Evolutionary conservation across 116 monocot genomes (phyloP).

Genomic region (Dioscorea cayenensis): DNA sequence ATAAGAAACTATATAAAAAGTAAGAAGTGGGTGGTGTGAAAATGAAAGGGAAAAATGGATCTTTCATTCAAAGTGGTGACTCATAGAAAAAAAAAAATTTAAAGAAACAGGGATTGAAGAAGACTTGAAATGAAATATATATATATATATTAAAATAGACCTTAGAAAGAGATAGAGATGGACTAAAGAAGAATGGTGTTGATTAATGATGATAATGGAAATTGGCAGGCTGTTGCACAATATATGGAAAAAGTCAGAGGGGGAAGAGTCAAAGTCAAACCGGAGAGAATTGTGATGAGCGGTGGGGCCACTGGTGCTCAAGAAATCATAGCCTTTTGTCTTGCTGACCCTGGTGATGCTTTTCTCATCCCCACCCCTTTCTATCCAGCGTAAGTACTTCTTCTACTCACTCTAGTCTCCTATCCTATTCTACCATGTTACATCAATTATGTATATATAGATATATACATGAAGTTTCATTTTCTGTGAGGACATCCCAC

Average conservation of each 20-base stretch:
- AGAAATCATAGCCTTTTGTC: conserved; percentile 49
- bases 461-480: too few species aligned
- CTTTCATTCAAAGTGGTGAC: too few species aligned
- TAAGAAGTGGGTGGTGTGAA: too few species aligned
- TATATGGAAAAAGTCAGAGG: conserved; percentile 73
- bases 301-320: conserved; percentile 69
- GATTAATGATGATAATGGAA: neutral
- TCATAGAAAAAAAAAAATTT: too few species aligned
- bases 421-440: neutral
- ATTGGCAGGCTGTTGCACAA: conserved; percentile 41
- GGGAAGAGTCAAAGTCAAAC: conserved; percentile 38
- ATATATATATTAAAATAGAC: too few species aligned
- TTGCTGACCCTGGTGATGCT: conserved; percentile 65
- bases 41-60: too few species aligned
- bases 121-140: too few species aligned
- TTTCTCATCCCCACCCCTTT: conserved; percentile 65
- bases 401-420: too few species aligned
- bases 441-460: too few species aligned
- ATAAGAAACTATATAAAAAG: too few species aligned
- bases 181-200: neutral
- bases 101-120: too few species aligned
- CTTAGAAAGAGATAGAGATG: neutral
- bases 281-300: conserved; percentile 60
- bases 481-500: too few species aligned
- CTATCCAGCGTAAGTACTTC: conserved; percentile 42